phyloP scores from a whole-genome alignment of 2,329 filamentous ascomycete species.

The Mycosphaerella sp. region DNA sequence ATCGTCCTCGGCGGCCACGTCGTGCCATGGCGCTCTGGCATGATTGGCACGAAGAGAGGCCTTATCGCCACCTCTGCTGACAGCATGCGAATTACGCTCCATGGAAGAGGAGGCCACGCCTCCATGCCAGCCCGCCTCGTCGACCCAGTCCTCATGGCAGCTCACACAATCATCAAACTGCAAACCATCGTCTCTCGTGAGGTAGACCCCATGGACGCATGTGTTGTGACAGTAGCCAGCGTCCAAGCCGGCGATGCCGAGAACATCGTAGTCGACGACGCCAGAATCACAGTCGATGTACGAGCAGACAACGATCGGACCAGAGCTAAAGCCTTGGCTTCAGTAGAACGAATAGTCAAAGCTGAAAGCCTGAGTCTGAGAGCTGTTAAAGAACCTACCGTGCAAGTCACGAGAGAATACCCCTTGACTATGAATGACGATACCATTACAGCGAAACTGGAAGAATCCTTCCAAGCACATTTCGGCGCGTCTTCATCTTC shows the following conservation, averaged over 20 bases:
- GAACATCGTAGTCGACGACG: conserved; percentile 54
- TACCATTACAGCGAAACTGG: conserved; percentile 39
- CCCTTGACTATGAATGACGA: conserved; percentile 51
- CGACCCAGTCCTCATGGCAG: conserved; percentile 55
- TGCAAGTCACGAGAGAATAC: conserved; percentile 40
- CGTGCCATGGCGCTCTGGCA: conserved; percentile 40
- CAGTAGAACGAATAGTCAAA: conserved; percentile 49
- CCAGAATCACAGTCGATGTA: conserved; percentile 51
- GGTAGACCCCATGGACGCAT: conserved; percentile 48
- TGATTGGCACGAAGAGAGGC: conserved; percentile 40
- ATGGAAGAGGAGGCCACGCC: conserved; percentile 54
- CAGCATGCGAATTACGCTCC: conserved; percentile 46
- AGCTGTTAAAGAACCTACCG: conserved; percentile 39
- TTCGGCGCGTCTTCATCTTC: conserved; percentile 34
- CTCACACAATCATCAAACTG: conserved; percentile 51
- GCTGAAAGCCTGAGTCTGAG: conserved; percentile 50
- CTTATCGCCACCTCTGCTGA: conserved; percentile 41
- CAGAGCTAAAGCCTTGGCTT: conserved; percentile 43
- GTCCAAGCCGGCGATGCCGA: conserved; percentile 55
- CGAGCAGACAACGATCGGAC: conserved; percentile 44
- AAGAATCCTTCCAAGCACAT: conserved; percentile 41
- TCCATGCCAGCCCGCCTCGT: conserved; percentile 51
- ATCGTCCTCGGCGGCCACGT: conserved; percentile 54
- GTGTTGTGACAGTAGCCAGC: conserved; percentile 54
- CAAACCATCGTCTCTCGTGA: conserved; percentile 55